Conservation (phyloP, 352 stramenopile species). For the Phytopythium boreale region DNA sequence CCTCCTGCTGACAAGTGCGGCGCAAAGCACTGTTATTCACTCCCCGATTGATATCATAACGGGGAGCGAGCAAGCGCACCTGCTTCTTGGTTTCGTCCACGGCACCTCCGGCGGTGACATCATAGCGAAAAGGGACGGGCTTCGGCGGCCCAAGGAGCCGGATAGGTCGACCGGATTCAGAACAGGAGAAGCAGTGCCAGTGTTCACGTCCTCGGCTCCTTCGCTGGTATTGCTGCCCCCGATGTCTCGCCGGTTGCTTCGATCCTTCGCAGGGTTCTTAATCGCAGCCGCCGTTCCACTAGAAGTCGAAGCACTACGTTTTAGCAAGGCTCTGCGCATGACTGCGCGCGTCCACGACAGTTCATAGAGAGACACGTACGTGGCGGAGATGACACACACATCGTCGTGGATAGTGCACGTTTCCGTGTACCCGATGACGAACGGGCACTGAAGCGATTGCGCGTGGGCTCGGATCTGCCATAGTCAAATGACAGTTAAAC, state of each 20-base stretch:
- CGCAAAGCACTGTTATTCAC: background rate
- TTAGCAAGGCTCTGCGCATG: background rate
- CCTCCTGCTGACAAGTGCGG: constrained; percentile 21
- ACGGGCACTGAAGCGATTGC: constrained; percentile 93
- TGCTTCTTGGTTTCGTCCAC: constrained; percentile 22
- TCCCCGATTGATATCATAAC: background rate
- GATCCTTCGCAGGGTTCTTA: constrained; percentile 61
- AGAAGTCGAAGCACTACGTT: too few relatives aligned
- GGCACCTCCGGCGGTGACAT: constrained; percentile 14
- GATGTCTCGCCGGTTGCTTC: constrained; percentile 25
- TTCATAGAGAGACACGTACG: constrained; percentile 32
- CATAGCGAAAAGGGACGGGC: constrained; percentile 39
- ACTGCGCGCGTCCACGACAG: background rate
- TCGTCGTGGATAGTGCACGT: constrained; percentile 97
- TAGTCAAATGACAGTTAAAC: too few relatives aligned
- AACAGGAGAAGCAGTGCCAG: constrained; percentile 23
- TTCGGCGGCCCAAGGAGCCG: constrained; percentile 35
- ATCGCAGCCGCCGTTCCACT: constrained; percentile 78
- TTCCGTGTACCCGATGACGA: constrained; percentile 97
- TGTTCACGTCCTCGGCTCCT: constrained; percentile 13
- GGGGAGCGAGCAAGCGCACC: constrained; percentile 14
- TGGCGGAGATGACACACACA: constrained; percentile 96
- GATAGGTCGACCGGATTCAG: constrained; percentile 34
- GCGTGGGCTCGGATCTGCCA: constrained; percentile 93
- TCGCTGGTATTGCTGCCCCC: constrained; percentile 34